phyloP scores from a whole-genome alignment of 768 basidiomycete genomes.

The Rhodotorula diobovata region DNA sequence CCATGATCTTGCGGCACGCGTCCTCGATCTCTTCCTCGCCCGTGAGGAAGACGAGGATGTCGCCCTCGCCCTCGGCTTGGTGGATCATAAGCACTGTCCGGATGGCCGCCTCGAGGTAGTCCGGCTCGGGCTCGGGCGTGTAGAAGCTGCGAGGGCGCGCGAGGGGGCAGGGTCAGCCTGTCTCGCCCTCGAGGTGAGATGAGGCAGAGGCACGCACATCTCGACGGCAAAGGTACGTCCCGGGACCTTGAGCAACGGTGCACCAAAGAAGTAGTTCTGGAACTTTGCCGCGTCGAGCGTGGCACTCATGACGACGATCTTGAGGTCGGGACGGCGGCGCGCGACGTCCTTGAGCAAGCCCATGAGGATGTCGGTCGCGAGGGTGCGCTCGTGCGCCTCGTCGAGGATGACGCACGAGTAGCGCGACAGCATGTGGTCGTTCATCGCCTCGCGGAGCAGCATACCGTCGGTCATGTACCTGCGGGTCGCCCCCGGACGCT shows the following conservation, averaged over 20 bases:
- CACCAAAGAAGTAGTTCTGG: slow-evolving; percentile 76
- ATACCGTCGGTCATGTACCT: slow-evolving; percentile 98
- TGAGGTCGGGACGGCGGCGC: slow-evolving; percentile 75
- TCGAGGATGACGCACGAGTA: slow-evolving; percentile 98
- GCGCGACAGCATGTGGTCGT: slow-evolving; percentile 77
- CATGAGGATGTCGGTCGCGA: slow-evolving; percentile 98
- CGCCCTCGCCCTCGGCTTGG: slow-evolving; percentile 86
- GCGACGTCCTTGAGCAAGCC: slow-evolving; percentile 82
- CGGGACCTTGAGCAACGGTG: slow-evolving; percentile 54
- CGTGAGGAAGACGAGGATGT: slow-evolving; percentile 89
- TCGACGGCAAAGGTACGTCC: slow-evolving; percentile 94
- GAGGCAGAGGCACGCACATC: slow-evolving; percentile 48
- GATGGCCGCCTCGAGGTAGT: slow-evolving; percentile 96
- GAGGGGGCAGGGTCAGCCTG: no score
- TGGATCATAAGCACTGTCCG: slow-evolving; percentile 96
- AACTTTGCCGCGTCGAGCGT: slow-evolving; percentile 96
- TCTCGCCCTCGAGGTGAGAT: neutral
- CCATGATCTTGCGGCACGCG: slow-evolving; percentile 84
- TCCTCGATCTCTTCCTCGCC: slow-evolving; percentile 99
- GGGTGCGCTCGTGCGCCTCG: slow-evolving; percentile 96
- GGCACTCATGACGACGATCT: slow-evolving; percentile 97
- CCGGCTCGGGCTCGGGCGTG: slow-evolving; percentile 83
- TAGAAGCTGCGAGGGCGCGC: slow-evolving; percentile 64
- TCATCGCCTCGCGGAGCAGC: slow-evolving; percentile 71
- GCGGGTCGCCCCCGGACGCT: neutral